A percentile compares a stretch with the other conserved stretches of the same genome.
Conservation (phyloP, 768 basidiomycete species). For the Sutorius australiensis region DNA sequence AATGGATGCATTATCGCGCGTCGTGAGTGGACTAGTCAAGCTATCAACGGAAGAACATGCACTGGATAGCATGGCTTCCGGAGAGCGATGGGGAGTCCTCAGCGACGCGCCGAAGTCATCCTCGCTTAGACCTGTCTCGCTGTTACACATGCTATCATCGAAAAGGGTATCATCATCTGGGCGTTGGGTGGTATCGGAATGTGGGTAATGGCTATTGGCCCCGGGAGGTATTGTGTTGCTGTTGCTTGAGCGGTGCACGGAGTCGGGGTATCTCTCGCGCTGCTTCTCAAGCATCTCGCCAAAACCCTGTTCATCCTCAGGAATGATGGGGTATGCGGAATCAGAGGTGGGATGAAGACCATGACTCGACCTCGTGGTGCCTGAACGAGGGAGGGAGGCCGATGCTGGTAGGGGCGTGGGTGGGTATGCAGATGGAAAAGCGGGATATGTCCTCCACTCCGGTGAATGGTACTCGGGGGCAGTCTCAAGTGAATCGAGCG, state of each 20-base stretch:
- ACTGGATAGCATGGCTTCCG: slow-evolving; percentile 17
- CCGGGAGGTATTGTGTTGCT: slow-evolving; percentile 32
- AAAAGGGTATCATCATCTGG: slow-evolving; percentile 19
- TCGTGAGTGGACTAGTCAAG: slow-evolving; percentile 35
- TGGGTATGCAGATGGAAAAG: slow-evolving; percentile 76
- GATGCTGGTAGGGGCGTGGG: slow-evolving; percentile 54
- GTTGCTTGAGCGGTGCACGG: slow-evolving; percentile 62
- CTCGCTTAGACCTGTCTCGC: slow-evolving; percentile 30
- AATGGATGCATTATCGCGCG: slow-evolving; percentile 37
- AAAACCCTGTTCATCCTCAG: slow-evolving; percentile 62
- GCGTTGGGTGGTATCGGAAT: slow-evolving; percentile 2
- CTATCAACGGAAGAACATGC: slow-evolving; percentile 26
- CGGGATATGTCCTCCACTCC: slow-evolving; percentile 72
- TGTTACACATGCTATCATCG: slow-evolving; percentile 27
- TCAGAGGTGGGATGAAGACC: slow-evolving; percentile 4
- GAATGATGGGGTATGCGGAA: slow-evolving; percentile 28
- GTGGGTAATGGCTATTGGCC: slow-evolving; percentile 33
- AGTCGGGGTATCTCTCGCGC: slow-evolving; percentile 59
- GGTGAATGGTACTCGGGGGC: slow-evolving; percentile 39
- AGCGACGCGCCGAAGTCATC: slow-evolving; percentile 67
- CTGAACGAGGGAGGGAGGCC: slow-evolving; percentile 28
- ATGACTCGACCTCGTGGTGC: slow-evolving; percentile 2
- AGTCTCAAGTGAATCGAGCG: slow-evolving; percentile 19
- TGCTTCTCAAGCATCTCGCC: slow-evolving; percentile 62
- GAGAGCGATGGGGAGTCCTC: slow-evolving; percentile 50